phyloP scores from a whole-genome alignment of 805 yeast species.

The Pichia thaimueangensis region DNA sequence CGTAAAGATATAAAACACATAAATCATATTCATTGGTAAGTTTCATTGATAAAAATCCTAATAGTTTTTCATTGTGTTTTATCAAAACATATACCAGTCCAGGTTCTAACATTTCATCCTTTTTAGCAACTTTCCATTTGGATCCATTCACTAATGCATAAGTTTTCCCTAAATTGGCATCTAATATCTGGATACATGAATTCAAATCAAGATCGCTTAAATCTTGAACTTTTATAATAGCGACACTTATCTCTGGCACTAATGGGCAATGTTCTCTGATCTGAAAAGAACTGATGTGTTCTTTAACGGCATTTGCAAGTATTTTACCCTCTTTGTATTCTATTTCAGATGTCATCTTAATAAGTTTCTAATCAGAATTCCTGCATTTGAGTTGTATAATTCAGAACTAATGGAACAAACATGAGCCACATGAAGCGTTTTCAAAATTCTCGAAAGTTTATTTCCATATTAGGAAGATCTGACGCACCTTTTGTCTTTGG shows the following conservation, averaged over 20 bases:
- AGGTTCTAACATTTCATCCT: constrained; percentile 39
- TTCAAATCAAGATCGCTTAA: neutral
- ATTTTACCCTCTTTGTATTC: neutral
- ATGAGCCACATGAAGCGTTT: no score
- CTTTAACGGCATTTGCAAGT: neutral
- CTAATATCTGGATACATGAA: constrained; percentile 21
- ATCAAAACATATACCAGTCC: constrained; percentile 42
- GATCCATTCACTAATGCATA: constrained; percentile 28
- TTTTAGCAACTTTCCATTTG: constrained; percentile 38
- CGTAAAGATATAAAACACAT: constrained; percentile 46
- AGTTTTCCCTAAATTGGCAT: constrained; percentile 22
- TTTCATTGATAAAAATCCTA: constrained; percentile 43
- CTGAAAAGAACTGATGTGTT: neutral
- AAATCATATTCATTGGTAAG: constrained; percentile 35
- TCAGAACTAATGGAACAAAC: no score
- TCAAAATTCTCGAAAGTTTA: no score
- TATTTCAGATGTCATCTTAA: neutral
- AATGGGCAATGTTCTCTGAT: neutral
- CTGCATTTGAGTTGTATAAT: no score
- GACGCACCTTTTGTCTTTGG: no score
- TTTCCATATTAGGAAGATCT: no score
- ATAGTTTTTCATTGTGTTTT: constrained; percentile 14
- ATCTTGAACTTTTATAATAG: neutral
- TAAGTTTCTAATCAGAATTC: no score
- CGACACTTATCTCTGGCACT: neutral